phyloP scores from a whole-genome alignment of 805 yeast genomes.

The Metschnikowia lachancei region DNA sequence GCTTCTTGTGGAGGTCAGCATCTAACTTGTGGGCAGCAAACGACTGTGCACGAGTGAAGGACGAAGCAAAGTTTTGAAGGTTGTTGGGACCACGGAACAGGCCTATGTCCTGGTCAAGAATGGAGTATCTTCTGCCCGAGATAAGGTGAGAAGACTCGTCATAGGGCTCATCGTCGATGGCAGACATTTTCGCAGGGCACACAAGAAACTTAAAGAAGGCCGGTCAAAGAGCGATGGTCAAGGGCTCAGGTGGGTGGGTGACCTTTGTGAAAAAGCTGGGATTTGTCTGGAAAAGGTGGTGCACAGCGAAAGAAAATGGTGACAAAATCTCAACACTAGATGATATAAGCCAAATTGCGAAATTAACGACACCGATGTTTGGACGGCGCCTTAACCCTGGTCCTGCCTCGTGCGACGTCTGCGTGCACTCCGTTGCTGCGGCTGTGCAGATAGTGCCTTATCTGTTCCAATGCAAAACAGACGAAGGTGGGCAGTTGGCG shows the following conservation, averaged over 20 bases:
- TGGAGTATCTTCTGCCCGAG: constrained; percentile 15
- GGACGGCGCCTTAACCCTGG: not conserved
- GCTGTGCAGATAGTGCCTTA: not conserved
- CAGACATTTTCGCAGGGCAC: constrained; percentile 9
- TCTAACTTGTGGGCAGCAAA: constrained; percentile 49
- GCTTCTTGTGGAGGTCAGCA: constrained; percentile 52
- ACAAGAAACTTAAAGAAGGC: too few relatives aligned
- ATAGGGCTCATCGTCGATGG: constrained; percentile 13
- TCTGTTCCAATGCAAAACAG: not conserved
- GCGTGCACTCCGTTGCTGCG: not conserved
- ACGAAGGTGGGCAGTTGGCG: not conserved
- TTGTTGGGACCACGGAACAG: constrained; percentile 68
- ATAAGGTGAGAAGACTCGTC: constrained; percentile 16
- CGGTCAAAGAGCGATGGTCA: too few relatives aligned
- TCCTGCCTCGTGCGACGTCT: too few relatives aligned
- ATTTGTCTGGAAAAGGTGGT: too few relatives aligned
- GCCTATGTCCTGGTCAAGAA: constrained; percentile 43
- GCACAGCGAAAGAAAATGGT: too few relatives aligned
- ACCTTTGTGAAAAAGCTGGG: too few relatives aligned
- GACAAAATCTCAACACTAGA: too few relatives aligned
- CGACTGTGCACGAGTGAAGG: constrained; percentile 70
- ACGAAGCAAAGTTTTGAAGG: constrained; percentile 73
- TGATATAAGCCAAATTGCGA: too few relatives aligned
- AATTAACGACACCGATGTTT: not conserved
- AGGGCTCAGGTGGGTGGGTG: too few relatives aligned